Conservation (phyloP, 176 grass and related monocot genomes). For the Cenchrus fungigraminus region DNA sequence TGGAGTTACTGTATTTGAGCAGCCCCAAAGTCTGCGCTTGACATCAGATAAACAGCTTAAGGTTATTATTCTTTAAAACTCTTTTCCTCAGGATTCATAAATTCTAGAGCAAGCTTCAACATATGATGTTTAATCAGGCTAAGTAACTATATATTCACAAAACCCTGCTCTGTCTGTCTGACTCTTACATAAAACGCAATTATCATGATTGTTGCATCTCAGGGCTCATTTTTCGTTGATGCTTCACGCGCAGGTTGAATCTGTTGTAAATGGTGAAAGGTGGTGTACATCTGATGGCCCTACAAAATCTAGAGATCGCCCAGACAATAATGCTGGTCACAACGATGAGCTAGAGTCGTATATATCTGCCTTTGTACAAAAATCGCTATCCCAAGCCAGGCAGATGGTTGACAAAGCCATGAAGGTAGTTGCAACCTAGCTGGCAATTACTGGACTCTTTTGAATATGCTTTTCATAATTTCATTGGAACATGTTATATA, state of each 20-base stretch:
- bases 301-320: slow-evolving; percentile 4
- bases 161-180: not conserved
- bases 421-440: slow-evolving; percentile 43
- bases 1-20: slow-evolving; percentile 30
- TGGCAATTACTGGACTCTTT: slow-evolving; percentile 21
- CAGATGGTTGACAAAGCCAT: slow-evolving; percentile 48
- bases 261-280: slow-evolving; percentile 29
- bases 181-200: slow-evolving; percentile 17
- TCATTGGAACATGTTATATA: slow-evolving; percentile 22
- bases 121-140: slow-evolving; percentile 15
- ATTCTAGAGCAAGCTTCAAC: slow-evolving; percentile 8
- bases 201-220: slow-evolving; percentile 7
- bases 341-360: slow-evolving; percentile 39
- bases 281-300: not conserved
- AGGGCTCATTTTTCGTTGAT: slow-evolving; percentile 36
- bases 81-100: slow-evolving; percentile 24
- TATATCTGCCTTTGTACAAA: slow-evolving; percentile 53
- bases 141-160: slow-evolving; percentile 13
- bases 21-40: not conserved
- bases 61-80: slow-evolving; percentile 38
- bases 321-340: slow-evolving; percentile 27
- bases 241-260: slow-evolving; percentile 36
- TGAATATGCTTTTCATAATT: slow-evolving; percentile 5
- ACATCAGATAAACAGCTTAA: slow-evolving; percentile 36
- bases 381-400: slow-evolving; percentile 48